Percentiles rank a stretch among this genome's conserved stretches.
These are phyloP conservation scores for Copromyces sp. DNA, from an alignment of 495 filamentous ascomycete species.

Conservation along the genomic window DNA sequence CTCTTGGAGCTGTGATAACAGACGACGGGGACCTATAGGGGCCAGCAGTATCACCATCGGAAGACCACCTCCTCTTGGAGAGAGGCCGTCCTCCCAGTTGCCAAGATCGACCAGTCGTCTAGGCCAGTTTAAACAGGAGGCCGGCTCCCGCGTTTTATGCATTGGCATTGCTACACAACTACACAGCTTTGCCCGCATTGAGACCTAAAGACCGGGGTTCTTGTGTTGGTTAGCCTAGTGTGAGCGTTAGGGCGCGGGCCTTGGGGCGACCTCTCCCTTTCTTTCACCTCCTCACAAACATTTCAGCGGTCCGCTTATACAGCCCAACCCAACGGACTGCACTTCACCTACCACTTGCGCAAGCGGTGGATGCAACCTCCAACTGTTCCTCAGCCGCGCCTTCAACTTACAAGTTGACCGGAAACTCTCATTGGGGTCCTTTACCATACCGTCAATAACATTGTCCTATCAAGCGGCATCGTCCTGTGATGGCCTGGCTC, in stretches of 20 bases:
- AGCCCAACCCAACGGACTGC: not conserved
- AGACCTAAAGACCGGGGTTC: constrained; percentile 8
- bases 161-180: constrained; percentile 4
- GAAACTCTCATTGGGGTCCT: not conserved
- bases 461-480: not conserved
- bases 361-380: not conserved
- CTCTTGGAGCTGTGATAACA: not conserved
- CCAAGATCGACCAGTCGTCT: constrained; percentile 10
- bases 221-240: constrained; percentile 1
- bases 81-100: constrained; percentile 8
- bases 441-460: not conserved
- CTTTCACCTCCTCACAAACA: not conserved
- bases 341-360: constrained; percentile 1
- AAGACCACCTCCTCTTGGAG: constrained; percentile 10
- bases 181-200: not conserved
- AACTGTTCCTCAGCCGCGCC: constrained; percentile 10
- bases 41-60: constrained; percentile 11
- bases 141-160: constrained; percentile 21
- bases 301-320: not conserved
- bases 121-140: constrained; percentile 21
- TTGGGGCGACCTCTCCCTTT: constrained; percentile 1
- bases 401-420: constrained; percentile 6
- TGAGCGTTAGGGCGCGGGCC: not conserved
- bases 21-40: not conserved
- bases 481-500: constrained; percentile 4